Conservation (phyloP, 208 protist genomes). For the Acanthamoeba triangularis region DNA sequence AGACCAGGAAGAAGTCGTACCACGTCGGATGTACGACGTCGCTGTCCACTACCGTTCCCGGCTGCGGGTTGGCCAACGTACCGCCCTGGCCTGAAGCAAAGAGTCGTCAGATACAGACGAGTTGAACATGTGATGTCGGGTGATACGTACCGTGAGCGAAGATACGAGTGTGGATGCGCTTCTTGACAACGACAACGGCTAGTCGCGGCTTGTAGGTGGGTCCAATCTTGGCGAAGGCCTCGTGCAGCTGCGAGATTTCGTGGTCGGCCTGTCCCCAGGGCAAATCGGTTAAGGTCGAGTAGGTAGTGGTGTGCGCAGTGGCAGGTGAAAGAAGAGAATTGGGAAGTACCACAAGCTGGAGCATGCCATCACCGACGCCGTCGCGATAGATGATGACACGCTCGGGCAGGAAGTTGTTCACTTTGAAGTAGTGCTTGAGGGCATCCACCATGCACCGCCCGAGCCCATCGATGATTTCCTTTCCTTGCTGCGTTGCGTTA, state of each 20-base stretch:
- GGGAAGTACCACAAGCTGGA: slow-evolving; percentile 69
- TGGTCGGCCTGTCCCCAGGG: not conserved
- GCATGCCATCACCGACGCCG: slow-evolving; percentile 85
- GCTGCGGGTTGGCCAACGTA: slow-evolving; percentile 64
- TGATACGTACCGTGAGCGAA: not conserved
- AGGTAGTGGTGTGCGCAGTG: not conserved
- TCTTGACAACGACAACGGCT: slow-evolving; percentile 82
- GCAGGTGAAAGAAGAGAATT: too few relatives aligned
- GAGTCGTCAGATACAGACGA: not conserved
- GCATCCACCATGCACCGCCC: not conserved
- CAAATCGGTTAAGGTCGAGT: not conserved
- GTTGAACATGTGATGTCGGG: not conserved
- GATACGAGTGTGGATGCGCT: slow-evolving; percentile 85
- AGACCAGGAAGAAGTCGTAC: slow-evolving; percentile 85
- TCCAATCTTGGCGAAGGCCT: slow-evolving; percentile 7
- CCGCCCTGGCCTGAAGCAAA: not conserved
- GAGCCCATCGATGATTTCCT: slow-evolving; percentile 69
- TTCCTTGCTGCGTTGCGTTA: not conserved
- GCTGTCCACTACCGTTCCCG: slow-evolving; percentile 83
- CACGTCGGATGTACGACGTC: slow-evolving; percentile 37
- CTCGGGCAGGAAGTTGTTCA: slow-evolving; percentile 73
- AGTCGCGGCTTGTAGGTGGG: slow-evolving; percentile 80
- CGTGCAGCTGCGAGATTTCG: slow-evolving; percentile 67
- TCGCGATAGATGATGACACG: slow-evolving; percentile 84
- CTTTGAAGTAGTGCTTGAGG: slow-evolving; percentile 51